Base-by-base conservation (phyloP, 139 green algal species). In the Bryopsis sp. region DNA sequence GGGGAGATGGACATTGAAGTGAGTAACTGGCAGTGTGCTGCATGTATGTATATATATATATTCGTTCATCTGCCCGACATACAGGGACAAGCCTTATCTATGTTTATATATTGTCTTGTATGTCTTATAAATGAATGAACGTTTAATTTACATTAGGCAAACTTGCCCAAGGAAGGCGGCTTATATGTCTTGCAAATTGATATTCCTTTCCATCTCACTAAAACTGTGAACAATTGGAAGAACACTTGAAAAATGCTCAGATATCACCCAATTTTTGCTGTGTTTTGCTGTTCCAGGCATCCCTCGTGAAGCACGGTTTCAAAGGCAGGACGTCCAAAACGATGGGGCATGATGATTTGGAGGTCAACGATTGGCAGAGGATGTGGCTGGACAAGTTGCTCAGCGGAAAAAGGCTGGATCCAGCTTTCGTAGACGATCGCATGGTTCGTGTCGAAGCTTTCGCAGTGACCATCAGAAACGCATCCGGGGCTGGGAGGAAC, bases 1-100 rank as follows among this genome's bases (percentile, higher is more conserved):
- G 58, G 58, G 15, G 31, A 39, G 15, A 65, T 65, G 58, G 58
- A 65, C 4, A 65, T 65, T 22, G 58, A 65, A 11, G 43, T 50
- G 43, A 50, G 43, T 50, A 11, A 26, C 43, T 11, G 11, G 11
- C 43, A 15, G 43, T n/a, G n/a, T n/a, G n/a, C n/a, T n/a, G n/a
- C n/a, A n/a, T n/a, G n/a, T n/a, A n/a, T n/a, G n/a, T n/a, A n/a
- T n/a, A n/a, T n/a, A n/a, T n/a, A n/a, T n/a, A n/a, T n/a, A n/a
- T n/a, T n/a, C n/a, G n/a, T n/a, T n/a, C n/a, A n/a, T n/a, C n/a
- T n/a, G n/a, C n/a, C n/a, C n/a, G n/a, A n/a, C n/a, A n/a, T n/a
- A n/a, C n/a, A n/a, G n/a, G n/a, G n/a, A n/a, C n/a, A n/a, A n/a
- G n/a, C n/a, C n/a, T n/a, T n/a, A n/a, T n/a, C n/a, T n/a, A n/a